phyloP scores from a whole-genome alignment of 257 asterid species.

The Henckelia pumila region DNA sequence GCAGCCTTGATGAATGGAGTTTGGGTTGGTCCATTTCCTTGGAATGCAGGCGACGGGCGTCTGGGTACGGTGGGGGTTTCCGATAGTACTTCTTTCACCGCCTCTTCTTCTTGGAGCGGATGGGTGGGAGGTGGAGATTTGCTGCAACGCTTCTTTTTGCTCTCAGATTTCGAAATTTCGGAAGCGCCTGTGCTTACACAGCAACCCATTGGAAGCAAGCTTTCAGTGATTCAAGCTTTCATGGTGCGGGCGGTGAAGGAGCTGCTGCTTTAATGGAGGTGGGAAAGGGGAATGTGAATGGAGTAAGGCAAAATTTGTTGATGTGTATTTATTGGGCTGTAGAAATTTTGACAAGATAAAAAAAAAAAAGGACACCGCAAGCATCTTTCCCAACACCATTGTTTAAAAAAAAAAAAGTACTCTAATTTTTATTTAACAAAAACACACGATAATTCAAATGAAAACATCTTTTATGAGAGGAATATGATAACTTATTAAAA shows the following conservation, averaged over 20 bases:
- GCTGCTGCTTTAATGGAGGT: conserved; percentile 17
- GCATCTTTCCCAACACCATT: not conserved
- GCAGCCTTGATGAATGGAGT: conserved; percentile 42
- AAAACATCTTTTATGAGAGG: too few species aligned
- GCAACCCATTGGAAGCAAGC: conserved; percentile 49
- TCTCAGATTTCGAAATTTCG: conserved; percentile 17
- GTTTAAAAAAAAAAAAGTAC: too few species aligned
- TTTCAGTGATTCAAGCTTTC: not conserved
- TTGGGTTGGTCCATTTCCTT: conserved; percentile 14
- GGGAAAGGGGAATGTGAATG: not conserved
- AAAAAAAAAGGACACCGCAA: not conserved
- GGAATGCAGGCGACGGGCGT: conserved; percentile 17
- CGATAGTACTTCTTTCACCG: conserved; percentile 70
- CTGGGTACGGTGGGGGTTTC: conserved; percentile 49
- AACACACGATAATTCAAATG: too few species aligned
- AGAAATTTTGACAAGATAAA: not conserved
- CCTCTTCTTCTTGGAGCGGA: conserved; percentile 51
- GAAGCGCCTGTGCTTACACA: conserved; percentile 38
- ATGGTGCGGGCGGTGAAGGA: not conserved
- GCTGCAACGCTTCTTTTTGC: conserved; percentile 21
- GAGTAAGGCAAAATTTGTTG: not conserved
- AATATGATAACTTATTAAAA: too few species aligned
- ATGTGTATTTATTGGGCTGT: conserved; percentile 31
- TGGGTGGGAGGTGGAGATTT: conserved; percentile 52
- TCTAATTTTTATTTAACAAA: not conserved